Percentiles rank a stretch among this genome's conserved stretches.
phyloP scores from a whole-genome alignment of 2,329 filamentous ascomycete species.

The Chalaropsis ovoidea region DNA sequence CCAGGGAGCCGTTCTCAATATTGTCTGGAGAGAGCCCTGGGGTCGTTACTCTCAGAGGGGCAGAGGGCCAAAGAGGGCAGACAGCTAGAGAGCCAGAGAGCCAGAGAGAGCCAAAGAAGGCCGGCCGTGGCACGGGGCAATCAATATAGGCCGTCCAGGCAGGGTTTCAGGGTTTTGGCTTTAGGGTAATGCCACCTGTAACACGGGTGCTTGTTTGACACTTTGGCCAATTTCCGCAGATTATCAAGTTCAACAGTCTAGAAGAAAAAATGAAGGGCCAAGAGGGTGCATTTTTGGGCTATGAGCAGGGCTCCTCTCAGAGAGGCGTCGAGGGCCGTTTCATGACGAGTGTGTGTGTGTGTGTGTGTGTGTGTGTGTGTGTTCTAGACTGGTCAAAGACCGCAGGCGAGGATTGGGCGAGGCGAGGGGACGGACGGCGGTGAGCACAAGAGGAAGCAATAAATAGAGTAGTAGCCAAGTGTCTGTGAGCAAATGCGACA shows the following conservation, averaged over 20 bases:
- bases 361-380: not conserved
- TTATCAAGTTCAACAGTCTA: not conserved
- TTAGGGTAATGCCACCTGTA: slow-evolving; percentile 15
- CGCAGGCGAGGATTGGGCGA: not conserved
- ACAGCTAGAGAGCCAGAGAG: too few species aligned
- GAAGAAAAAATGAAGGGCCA: not conserved
- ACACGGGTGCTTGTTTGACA: slow-evolving; percentile 13
- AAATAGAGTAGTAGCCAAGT: not conserved
- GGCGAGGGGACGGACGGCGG: slow-evolving; percentile 1
- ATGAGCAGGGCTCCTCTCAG: not conserved
- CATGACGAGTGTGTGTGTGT: slow-evolving; percentile 1
- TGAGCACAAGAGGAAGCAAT: not conserved
- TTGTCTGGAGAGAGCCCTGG: not conserved
- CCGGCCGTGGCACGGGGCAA: too few species aligned
- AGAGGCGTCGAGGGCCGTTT: not conserved
- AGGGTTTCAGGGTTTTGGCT: not conserved
- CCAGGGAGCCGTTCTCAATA: not conserved
- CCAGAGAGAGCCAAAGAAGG: not conserved
- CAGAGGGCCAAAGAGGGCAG: not conserved
- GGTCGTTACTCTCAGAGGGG: too few species aligned
- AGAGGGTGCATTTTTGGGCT: slow-evolving; percentile 1
- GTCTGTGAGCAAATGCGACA: not conserved
- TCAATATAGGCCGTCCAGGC: not conserved
- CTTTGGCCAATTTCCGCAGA: slow-evolving; percentile 8
- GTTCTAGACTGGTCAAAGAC: not conserved